Base-by-base conservation (phyloP, 495 filamentous ascomycete genomes). In the Penicillium odoratum region DNA sequence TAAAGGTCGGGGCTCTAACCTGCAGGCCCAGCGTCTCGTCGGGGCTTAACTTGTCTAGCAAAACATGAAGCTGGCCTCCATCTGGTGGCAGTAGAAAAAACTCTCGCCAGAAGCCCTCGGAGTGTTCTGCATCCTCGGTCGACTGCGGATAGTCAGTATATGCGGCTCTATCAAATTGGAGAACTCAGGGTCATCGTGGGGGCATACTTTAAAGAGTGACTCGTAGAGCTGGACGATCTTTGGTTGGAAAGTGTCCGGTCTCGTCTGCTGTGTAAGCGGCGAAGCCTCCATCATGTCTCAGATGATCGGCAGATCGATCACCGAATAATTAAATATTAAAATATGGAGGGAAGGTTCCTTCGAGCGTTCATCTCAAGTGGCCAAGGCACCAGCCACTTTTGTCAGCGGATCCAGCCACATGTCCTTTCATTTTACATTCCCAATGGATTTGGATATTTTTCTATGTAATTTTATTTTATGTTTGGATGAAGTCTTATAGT, bases 31-130 rank as follows among this genome's bases (percentile, higher is more conserved):
- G 77, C 18, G 93, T 72, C 56, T 95, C 90, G 60, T 90, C 88
- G 10, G 90, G 78, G 50, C 79, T 81, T 46, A 93, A 75, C 10
- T 79, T 71, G 28, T 85, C 82, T 45, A 98, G 79, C 38, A 93
- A 80, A 40, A 73, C 73, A 60, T 81, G 82, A 53, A 98, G 73
- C 50, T 83, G 80, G 1, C 76, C 69, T 40, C 82, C 79, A 68
- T 96, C 88, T 31, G 94, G 93, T 49, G 82, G 82, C 48, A 97
- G 80, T 42, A 98, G 79, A 74, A 98, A 98, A 74, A 98, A 91
- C 74, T 97, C 93, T 52, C 84, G 82, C 95, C 94, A 99, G 74
- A 97, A 99, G 8, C 92, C 94, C 58, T 97, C 91, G 0, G 88
- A 82, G 50, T 85, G 85, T 38, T 90, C 74, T 56, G 81, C 81